Conservation (phyloP, 2,329 filamentous ascomycete species). For the Fusarium marasasianum region DNA sequence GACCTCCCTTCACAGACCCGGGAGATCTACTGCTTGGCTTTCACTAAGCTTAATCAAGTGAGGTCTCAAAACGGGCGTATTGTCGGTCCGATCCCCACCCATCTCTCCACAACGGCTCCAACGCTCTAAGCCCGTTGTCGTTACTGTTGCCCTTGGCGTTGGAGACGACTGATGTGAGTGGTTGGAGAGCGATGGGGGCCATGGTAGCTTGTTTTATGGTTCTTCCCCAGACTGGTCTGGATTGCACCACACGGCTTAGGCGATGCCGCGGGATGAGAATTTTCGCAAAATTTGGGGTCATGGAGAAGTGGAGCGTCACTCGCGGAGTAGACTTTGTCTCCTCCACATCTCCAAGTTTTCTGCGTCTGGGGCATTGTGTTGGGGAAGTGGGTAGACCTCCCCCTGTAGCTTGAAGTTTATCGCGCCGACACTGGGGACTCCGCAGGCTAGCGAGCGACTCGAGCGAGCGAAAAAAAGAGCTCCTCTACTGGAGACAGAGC, state of each 20-base stretch:
- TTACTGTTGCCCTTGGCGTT: background rate
- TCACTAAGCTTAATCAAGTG: constrained; percentile 17
- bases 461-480: background rate
- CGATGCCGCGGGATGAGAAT: constrained; percentile 6
- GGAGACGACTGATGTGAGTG: background rate
- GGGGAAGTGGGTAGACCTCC: constrained; percentile 22
- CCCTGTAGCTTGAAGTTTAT: background rate
- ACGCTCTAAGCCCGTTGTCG: background rate
- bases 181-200: background rate
- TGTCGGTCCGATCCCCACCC: constrained; percentile 25
- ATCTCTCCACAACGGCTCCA: constrained; percentile 5
- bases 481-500: background rate
- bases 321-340: background rate
- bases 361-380: constrained; percentile 24
- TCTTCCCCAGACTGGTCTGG: constrained; percentile 30
- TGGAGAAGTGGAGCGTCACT: constrained; percentile 17
- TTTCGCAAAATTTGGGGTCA: constrained; percentile 3
- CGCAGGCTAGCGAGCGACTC: background rate
- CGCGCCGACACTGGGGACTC: background rate
- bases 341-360: constrained; percentile 22
- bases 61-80: constrained; percentile 14
- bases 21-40: constrained; percentile 18
- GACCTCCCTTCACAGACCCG: background rate
- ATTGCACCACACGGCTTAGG: constrained; percentile 4
- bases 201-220: constrained; percentile 35